These are phyloP conservation scores for Xylaria digitata DNA, from an alignment of 2,329 filamentous ascomycete genomes.

Conservation along the genomic window DNA sequence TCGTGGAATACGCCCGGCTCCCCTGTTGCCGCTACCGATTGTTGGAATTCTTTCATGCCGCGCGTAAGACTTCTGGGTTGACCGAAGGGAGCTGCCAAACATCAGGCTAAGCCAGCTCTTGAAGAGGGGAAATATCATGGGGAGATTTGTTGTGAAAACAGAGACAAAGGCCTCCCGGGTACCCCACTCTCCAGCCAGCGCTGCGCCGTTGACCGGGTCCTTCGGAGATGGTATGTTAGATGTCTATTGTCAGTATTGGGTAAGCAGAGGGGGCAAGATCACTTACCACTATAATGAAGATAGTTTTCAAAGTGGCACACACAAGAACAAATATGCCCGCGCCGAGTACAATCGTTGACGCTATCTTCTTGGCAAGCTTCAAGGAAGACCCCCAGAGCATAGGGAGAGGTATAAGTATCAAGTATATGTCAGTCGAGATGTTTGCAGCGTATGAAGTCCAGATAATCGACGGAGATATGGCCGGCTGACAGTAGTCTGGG, in stretches of 20 bases:
- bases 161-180: conserved; percentile 59
- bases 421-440: conserved; percentile 66
- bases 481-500: conserved; percentile 56
- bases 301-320: conserved; percentile 54
- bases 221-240: conserved; percentile 37
- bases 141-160: conserved; percentile 57
- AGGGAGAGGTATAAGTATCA: conserved; percentile 69
- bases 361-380: conserved; percentile 54
- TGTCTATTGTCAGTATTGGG: neutral
- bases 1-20: neutral
- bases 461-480: conserved; percentile 59
- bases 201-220: conserved; percentile 56
- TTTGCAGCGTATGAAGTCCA: conserved; percentile 64
- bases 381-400: conserved; percentile 57
- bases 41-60: conserved; percentile 1
- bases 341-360: conserved; percentile 53
- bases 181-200: conserved; percentile 57
- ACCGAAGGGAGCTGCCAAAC: conserved; percentile 39
- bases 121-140: conserved; percentile 60
- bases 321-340: conserved; percentile 56
- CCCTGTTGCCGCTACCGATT: conserved; percentile 20
- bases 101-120: conserved; percentile 53
- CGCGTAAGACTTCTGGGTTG: conserved; percentile 15
- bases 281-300: conserved; percentile 53
- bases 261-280: conserved; percentile 10